Percentiles rank a stretch among this genome's conserved stretches.
These are phyloP conservation scores for Porogramme epimiltina DNA, from an alignment of 1,284 basidiomycete genomes.

Conservation along the genomic window DNA sequence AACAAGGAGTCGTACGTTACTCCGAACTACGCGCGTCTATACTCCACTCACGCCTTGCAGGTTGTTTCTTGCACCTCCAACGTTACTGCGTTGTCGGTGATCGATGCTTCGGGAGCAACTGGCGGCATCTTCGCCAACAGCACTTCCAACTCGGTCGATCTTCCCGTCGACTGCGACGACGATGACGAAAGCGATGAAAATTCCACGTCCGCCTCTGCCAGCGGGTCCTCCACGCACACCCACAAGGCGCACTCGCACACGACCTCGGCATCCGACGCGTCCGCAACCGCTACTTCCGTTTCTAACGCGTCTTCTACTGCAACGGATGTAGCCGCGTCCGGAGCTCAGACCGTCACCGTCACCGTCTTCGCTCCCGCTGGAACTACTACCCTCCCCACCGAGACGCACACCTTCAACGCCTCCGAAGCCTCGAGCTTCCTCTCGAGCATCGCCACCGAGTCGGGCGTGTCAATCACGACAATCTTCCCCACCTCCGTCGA, in stretches of 20 bases:
- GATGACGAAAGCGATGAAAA: conserved; percentile 4
- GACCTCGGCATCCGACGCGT: not conserved
- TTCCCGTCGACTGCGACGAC: conserved; percentile 22
- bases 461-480: conserved; percentile 17
- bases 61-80: conserved; percentile 48
- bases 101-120: conserved; percentile 45
- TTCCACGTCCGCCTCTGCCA: conserved; percentile 4
- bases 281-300: not conserved
- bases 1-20: conserved; percentile 47
- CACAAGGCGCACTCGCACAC: conserved; percentile 2
- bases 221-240: not conserved
- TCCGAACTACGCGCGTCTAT: too few species aligned
- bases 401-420: conserved; percentile 45
- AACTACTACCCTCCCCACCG: conserved; percentile 32
- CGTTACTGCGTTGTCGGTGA: conserved; percentile 41
- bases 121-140: conserved; percentile 40
- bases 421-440: conserved; percentile 44
- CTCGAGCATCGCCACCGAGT: conserved; percentile 34
- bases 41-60: conserved; percentile 36
- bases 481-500: not conserved
- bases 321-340: not conserved
- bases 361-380: conserved; percentile 26
- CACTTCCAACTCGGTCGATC: conserved; percentile 20
- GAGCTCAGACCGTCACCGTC: conserved; percentile 33
- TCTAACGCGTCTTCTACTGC: not conserved